A percentile compares a stretch with the other conserved stretches of the same genome.
These are phyloP conservation scores for Nemophila menziesii DNA, from an alignment of 257 asterid genomes.

Conservation along the genomic window DNA sequence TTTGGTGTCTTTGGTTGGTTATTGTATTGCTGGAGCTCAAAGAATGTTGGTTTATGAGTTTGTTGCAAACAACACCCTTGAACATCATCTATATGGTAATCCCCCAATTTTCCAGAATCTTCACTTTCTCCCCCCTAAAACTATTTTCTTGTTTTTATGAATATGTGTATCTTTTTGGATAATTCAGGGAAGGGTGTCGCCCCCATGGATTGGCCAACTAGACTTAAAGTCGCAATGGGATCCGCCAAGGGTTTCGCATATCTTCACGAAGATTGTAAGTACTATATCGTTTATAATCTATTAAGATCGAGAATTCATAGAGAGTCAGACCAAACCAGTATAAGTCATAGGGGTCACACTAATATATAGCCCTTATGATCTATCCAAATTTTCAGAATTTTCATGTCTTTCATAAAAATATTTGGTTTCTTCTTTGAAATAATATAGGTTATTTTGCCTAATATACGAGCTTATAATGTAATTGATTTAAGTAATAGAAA, in stretches of 20 bases:
- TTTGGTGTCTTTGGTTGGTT: constrained; percentile 50
- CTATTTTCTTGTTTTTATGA: background rate
- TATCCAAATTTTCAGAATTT: too few species aligned
- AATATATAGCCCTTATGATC: too few species aligned
- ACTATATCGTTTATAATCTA: background rate
- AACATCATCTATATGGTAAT: constrained; percentile 46
- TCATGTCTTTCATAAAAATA: too few species aligned
- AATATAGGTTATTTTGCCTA: too few species aligned
- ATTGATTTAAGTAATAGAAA: too few species aligned
- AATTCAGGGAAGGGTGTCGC: constrained; percentile 38
- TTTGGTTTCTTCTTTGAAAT: background rate
- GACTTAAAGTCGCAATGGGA: constrained; percentile 68
- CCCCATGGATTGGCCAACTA: constrained; percentile 69
- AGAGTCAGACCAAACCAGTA: too few species aligned
- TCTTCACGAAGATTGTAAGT: constrained; percentile 82
- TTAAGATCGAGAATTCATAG: background rate
- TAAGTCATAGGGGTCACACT: too few species aligned
- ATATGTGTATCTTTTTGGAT: background rate
- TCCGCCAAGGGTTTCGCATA: constrained; percentile 89
- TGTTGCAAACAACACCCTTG: constrained; percentile 45
- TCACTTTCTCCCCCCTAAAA: background rate
- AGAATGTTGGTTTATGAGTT: constrained; percentile 55
- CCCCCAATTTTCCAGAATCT: background rate
- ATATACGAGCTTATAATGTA: too few species aligned
- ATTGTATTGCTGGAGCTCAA: constrained; percentile 42